These are phyloP conservation scores for Phytomonas sp. DNA, from an alignment of 208 protist genomes.

Conservation along the genomic window DNA sequence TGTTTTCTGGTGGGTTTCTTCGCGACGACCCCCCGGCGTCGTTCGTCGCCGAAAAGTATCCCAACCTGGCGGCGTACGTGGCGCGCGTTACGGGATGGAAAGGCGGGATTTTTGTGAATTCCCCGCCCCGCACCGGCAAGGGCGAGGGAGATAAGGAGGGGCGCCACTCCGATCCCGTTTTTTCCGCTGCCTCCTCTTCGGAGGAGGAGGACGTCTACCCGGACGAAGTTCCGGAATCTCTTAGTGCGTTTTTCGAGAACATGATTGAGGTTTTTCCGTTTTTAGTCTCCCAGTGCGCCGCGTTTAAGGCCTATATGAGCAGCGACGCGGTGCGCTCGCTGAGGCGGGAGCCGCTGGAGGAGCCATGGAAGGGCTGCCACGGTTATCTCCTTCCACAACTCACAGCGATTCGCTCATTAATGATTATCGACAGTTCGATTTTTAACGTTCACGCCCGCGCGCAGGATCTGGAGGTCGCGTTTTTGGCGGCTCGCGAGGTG, in stretches of 20 bases:
- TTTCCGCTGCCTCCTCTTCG: background rate
- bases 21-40: conserved; percentile 70
- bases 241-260: conserved; percentile 49
- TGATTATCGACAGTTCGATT: conserved; percentile 79
- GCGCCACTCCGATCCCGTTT: background rate
- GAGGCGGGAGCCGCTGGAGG: conserved; percentile 36
- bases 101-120: conserved; percentile 19
- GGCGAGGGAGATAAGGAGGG: too few relatives aligned
- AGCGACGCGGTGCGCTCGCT: conserved; percentile 56
- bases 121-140: background rate
- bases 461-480: conserved; percentile 78
- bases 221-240: conserved; percentile 69
- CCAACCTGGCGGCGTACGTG: conserved; percentile 59
- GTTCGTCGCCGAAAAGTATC: conserved; percentile 46
- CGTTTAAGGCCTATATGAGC: conserved; percentile 72
- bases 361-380: conserved; percentile 63
- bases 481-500: conserved; percentile 68
- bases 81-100: conserved; percentile 76
- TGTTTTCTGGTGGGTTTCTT: conserved; percentile 72
- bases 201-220: conserved; percentile 24
- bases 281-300: conserved; percentile 71
- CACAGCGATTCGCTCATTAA: conserved; percentile 62
- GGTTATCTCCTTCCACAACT: conserved; percentile 71
- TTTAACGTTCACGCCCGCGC: conserved; percentile 47
- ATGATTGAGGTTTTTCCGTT: conserved; percentile 82